These are phyloP conservation scores for Chytriomyces sp. DNA, from an alignment of 192 early-diverging fungal species.

Conservation along the genomic window DNA sequence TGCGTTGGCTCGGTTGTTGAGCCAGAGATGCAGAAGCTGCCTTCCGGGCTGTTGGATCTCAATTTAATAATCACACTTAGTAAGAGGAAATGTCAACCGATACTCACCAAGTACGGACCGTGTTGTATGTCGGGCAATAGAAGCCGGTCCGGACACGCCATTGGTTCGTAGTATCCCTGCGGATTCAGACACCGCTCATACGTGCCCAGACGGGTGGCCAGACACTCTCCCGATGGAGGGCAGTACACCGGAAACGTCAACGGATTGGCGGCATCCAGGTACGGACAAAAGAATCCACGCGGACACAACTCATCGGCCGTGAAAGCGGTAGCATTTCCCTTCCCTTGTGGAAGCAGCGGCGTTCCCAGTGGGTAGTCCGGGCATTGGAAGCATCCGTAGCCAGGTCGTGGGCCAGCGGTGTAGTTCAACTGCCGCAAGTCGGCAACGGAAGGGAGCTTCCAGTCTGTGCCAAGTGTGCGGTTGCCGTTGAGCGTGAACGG, in stretches of 20 bases:
- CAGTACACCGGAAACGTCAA: constrained; percentile 30
- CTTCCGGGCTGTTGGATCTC: constrained; percentile 49
- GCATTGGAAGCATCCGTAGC: constrained; percentile 22
- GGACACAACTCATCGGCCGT: constrained; percentile 13
- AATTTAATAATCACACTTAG: constrained; percentile 23
- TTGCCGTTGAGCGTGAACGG: background rate
- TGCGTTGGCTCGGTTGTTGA: constrained; percentile 33
- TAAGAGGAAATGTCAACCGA: background rate
- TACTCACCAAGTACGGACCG: background rate
- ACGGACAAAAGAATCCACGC: constrained; percentile 40
- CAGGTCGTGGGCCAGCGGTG: background rate
- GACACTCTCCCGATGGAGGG: constrained; percentile 33
- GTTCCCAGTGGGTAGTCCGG: constrained; percentile 1
- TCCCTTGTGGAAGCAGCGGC: background rate
- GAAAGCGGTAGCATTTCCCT: background rate
- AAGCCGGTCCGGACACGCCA: constrained; percentile 37
- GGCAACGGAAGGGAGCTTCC: constrained; percentile 12
- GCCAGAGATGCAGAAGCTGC: constrained; percentile 57
- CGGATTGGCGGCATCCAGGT: constrained; percentile 9
- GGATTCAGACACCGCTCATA: background rate
- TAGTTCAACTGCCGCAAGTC: background rate
- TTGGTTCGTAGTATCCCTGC: constrained; percentile 35
- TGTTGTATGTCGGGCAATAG: constrained; percentile 33
- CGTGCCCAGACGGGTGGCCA: constrained; percentile 11
- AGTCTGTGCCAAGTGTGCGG: background rate